Base-by-base conservation (phyloP, 208 protist genomes). In the Trypanosoma rangeli region DNA sequence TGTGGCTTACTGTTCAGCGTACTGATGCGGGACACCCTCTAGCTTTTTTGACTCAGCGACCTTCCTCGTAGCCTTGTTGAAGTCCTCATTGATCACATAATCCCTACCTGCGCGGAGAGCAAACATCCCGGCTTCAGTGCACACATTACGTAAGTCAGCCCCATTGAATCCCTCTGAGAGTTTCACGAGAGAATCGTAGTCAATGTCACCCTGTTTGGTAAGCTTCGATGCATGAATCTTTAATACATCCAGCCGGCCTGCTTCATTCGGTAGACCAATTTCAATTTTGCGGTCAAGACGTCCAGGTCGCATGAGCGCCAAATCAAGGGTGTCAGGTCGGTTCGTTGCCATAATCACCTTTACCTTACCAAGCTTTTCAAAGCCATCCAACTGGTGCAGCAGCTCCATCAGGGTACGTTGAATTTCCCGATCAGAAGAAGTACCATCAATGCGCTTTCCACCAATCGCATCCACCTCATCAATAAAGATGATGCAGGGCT, bases 321-420 rank as follows among this genome's bases (percentile, higher is more conserved):
- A 91, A 79, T 99, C 99, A 18, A 98, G 85, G 15, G 89, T 96
- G 71, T 97, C 94, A 10, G 94, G 98, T 13, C 98, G 86, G 76
- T 99, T 99, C 9, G 98, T 99, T 18, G 99, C 99, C 98, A 99
- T 99, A 72, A 99, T 99, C 52, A 99, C 98, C 83, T 99, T 99
- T 37, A 99, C 98, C 78, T 99, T 94, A 28, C 97, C 97, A 7
- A 99, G 88, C 55, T 86, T 84, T 73, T 99, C 97, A 73, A 99
- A 99, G 52, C 98, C 98, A 78, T 99, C 99, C 84, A 99, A 94
- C 82, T 99, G 98, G 73, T 99, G 99, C 28, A 99, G 90, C 50
- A 99, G 84, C 89, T 99, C 99, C 98, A 99, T 99, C 9, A 99
- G 82, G 15, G 99, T 99, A 18, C 99, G 90, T 83, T 99, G 99